These are phyloP conservation scores for Epichloe uncinata DNA, from an alignment of 2,329 filamentous ascomycete species.

Conservation along the genomic window DNA sequence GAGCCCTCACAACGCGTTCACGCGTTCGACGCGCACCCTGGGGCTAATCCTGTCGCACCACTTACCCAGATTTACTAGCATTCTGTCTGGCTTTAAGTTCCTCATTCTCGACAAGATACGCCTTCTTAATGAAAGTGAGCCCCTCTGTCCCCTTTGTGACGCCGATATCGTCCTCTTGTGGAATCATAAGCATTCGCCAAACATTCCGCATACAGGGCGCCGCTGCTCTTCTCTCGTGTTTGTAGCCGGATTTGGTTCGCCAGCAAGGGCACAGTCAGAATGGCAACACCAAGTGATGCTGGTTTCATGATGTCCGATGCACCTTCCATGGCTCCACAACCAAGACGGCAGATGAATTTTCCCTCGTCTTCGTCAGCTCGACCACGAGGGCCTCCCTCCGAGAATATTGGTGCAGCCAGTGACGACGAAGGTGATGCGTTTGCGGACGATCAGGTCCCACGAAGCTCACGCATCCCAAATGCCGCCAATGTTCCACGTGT, in stretches of 20 bases:
- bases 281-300: slow-evolving; percentile 42
- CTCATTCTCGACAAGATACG: neutral
- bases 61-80: neutral
- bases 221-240: neutral
- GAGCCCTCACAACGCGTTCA: slow-evolving; percentile 19
- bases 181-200: neutral
- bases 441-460: slow-evolving; percentile 49
- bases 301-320: slow-evolving; percentile 46
- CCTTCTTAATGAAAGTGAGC: neutral
- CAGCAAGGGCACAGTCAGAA: slow-evolving; percentile 10
- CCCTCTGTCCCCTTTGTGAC: neutral
- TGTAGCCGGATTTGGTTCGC: neutral
- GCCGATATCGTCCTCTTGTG: neutral
- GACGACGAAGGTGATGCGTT: slow-evolving; percentile 51
- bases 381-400: slow-evolving; percentile 47
- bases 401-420: slow-evolving; percentile 45
- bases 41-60: neutral
- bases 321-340: slow-evolving; percentile 28
- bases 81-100: neutral
- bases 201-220: neutral
- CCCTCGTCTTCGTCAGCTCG: slow-evolving; percentile 39
- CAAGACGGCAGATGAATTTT: slow-evolving; percentile 28
- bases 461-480: slow-evolving; percentile 33
- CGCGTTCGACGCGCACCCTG: neutral
- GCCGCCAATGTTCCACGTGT: slow-evolving; percentile 50